phyloP scores from a whole-genome alignment of 176 grass and related monocot species.

The Otatea glauca region DNA sequence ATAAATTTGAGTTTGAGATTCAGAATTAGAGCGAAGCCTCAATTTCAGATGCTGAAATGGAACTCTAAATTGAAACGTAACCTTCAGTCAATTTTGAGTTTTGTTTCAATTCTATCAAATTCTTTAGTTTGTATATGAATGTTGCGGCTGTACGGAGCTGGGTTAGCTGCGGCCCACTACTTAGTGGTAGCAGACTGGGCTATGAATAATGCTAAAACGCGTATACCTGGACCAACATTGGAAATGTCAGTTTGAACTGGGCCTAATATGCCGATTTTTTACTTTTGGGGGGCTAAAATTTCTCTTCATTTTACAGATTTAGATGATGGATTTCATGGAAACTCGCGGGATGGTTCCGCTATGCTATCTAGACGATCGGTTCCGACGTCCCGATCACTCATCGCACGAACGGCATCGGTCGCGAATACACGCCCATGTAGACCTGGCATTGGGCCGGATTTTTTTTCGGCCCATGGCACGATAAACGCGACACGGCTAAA shows the following conservation, averaged over 20 bases:
- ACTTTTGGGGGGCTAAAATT: background rate
- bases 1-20: background rate
- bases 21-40: background rate
- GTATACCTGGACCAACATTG: background rate
- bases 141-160: background rate
- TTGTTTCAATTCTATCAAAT: background rate
- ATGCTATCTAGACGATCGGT: background rate
- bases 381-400: background rate
- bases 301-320: background rate
- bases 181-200: background rate
- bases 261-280: background rate
- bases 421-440: too few species aligned
- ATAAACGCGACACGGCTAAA: too few species aligned
- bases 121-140: background rate
- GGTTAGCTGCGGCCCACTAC: background rate
- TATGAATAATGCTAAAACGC: background rate
- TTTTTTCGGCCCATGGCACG: too few species aligned
- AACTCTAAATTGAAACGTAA: background rate
- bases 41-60: background rate
- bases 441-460: too few species aligned
- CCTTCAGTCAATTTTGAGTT: background rate
- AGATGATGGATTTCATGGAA: background rate
- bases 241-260: background rate
- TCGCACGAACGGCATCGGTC: background rate
- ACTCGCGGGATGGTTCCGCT: background rate